Evolutionary conservation across 495 filamentous ascomycete genomes (phyloP).

Genomic region (Amorphotheca resinae): DNA sequence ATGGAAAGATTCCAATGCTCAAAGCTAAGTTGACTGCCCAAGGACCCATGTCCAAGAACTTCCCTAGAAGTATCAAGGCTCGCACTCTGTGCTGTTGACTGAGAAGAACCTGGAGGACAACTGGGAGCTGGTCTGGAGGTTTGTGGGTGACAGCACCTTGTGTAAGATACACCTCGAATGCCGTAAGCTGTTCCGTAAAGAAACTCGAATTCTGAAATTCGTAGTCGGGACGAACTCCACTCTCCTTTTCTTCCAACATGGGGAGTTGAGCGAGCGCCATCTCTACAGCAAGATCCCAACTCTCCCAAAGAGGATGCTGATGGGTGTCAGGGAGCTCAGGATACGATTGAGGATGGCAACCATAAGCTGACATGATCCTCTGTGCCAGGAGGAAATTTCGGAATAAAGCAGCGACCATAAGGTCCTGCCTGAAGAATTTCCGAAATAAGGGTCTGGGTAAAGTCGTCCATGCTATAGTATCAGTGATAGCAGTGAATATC

Average conservation of each 20-base stretch:
- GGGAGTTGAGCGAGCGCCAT: slow-evolving; percentile 89
- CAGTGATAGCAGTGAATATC: slow-evolving; percentile 98
- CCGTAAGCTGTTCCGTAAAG: slow-evolving; percentile 93
- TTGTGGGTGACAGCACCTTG: slow-evolving; percentile 76
- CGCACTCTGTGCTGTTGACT: slow-evolving; percentile 92
- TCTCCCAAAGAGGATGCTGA: slow-evolving; percentile 88
- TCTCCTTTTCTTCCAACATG: slow-evolving; percentile 57
- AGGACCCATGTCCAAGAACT: slow-evolving; percentile 87
- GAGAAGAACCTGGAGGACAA: slow-evolving; percentile 88
- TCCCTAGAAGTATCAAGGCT: slow-evolving; percentile 82
- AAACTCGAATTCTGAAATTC: slow-evolving; percentile 92
- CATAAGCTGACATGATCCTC: slow-evolving; percentile 88
- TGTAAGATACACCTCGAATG: slow-evolving; percentile 92
- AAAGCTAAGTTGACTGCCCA: slow-evolving; percentile 96
- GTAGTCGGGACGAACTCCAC: slow-evolving; percentile 57
- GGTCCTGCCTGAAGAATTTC: slow-evolving; percentile 90
- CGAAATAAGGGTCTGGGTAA: slow-evolving; percentile 82
- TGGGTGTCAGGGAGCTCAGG: slow-evolving; percentile 85
- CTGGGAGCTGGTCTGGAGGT: slow-evolving; percentile 85
- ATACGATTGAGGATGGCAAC: slow-evolving; percentile 83
- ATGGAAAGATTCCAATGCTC: slow-evolving; percentile 97
- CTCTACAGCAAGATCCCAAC: slow-evolving; percentile 95
- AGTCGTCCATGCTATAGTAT: slow-evolving; percentile 97
- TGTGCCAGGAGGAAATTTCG: slow-evolving; percentile 91
- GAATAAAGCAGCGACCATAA: slow-evolving; percentile 98